Evolutionary conservation across 257 asterid genomes (phyloP), one percentile per base, ranked within the genome.

Genomic region (Nicotiana obtusifolia): DNA sequence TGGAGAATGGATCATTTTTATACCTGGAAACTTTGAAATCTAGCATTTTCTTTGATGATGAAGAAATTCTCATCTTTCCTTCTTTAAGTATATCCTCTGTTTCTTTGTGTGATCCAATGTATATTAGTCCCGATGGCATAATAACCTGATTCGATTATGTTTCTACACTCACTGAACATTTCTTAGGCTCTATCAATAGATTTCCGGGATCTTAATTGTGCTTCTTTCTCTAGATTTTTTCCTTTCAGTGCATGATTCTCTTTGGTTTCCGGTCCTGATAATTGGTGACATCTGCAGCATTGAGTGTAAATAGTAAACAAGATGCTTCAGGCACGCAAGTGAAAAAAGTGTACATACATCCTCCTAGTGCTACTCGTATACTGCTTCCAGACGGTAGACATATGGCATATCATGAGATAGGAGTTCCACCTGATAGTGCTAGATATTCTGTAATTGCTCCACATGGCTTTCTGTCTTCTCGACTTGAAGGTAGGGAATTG

Each of bases 301-400:
- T 92, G 86, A 88, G 44, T 85, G 90, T 86, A 77, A 86, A 82
- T 89, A 81, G 19, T 30, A 87, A 77, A 67, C 76, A 85, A 65
- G 86, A 88, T 7, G 69, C 71, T 65, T 54, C 89, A n/a, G 76
- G 71, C 85, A 56, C 88, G 31, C 33, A 71, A 78, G 89, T 83
- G 84, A 93, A 90, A 89, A 89, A 82, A 82, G 86, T 95, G 35
- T 19, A 64, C 28, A 77, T 89, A 11, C 98, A 91, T 86, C 98
- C 98, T 71, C 92, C 97, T 0, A 87, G 91, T 88, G 98, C 97
- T 26, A 64, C 80, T 28, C 91, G 94, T 4, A 47, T 89, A 82
- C 71, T 87, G 33, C 98, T 95, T 53, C 97, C 98, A 0, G 98
- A 93, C 81, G 93, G 95, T 60, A 86, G 99, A 90, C 82, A 86